phyloP scores from a whole-genome alignment of 495 filamentous ascomycete species.

The Xanthoparmelia taractica region DNA sequence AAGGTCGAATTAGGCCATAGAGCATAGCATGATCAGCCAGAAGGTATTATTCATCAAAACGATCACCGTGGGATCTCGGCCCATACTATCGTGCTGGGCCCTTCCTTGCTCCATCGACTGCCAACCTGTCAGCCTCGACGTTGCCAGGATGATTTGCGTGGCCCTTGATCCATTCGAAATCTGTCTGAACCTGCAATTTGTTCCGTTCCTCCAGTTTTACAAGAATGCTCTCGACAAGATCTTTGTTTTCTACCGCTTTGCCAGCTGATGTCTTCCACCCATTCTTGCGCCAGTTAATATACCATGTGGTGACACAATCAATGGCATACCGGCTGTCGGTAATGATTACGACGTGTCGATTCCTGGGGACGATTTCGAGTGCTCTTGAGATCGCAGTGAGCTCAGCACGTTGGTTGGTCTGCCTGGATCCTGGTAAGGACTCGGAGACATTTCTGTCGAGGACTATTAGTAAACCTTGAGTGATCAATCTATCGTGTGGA shows the following conservation, averaged over 20 bases:
- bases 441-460: conserved; percentile 74
- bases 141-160: conserved; percentile 65
- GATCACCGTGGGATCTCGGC: neutral
- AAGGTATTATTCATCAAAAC: conserved; percentile 15
- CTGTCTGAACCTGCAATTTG: conserved; percentile 49
- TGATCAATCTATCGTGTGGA: conserved; percentile 21
- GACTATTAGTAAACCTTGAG: conserved; percentile 13
- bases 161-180: conserved; percentile 84
- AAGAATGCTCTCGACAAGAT: conserved; percentile 68
- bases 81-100: conserved; percentile 19
- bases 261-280: conserved; percentile 64
- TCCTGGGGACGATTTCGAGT: conserved; percentile 62
- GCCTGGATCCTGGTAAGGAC: conserved; percentile 58
- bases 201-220: conserved; percentile 64
- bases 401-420: conserved; percentile 95
- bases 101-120: conserved; percentile 49
- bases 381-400: conserved; percentile 80
- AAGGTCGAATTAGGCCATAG: neutral
- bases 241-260: conserved; percentile 74
- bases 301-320: conserved; percentile 85
- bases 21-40: neutral
- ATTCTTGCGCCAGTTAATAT: conserved; percentile 66
- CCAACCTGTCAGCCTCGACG: conserved; percentile 69
- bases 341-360: conserved; percentile 59
- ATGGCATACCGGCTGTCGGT: conserved; percentile 85